Percentiles rank a stretch among this genome's conserved stretches.
Conservation (phyloP, 75 land plant species). For the Chamaecyparis obtusa region DNA sequence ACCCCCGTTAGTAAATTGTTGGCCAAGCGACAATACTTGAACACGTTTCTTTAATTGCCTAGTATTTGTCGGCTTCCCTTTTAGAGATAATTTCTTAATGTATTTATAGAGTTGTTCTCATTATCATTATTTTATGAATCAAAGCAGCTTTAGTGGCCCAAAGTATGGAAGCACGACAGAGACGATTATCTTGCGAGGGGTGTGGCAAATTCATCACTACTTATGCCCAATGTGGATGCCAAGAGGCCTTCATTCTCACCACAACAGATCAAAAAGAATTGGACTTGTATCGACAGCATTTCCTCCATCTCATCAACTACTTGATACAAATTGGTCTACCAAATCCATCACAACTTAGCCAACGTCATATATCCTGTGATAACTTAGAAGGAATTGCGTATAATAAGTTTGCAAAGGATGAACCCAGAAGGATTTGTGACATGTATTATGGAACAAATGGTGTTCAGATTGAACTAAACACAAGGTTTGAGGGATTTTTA, state of each 20-base stretch:
- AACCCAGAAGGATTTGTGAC: neutral
- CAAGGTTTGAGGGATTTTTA: neutral
- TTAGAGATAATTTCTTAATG: too few relatives aligned
- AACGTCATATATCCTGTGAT: neutral
- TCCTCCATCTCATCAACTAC: neutral
- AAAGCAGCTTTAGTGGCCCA: too few relatives aligned
- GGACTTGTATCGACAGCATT: neutral
- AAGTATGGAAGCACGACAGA: too few relatives aligned
- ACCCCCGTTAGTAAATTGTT: too few relatives aligned
- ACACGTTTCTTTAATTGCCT: too few relatives aligned
- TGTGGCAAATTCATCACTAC: too few relatives aligned
- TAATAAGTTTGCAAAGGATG: neutral
- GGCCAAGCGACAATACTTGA: too few relatives aligned
- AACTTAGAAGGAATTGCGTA: too few relatives aligned
- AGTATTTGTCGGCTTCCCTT: too few relatives aligned
- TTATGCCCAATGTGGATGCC: neutral
- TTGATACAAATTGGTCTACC: neutral
- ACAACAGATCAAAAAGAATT: neutral
- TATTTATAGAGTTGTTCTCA: too few relatives aligned
- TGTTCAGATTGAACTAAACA: neutral
- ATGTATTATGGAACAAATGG: neutral
- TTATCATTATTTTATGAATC: too few relatives aligned
- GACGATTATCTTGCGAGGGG: too few relatives aligned
- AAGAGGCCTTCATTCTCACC: neutral
- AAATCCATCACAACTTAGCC: neutral